Percentiles rank a stretch among this genome's conserved stretches.
phyloP scores from a whole-genome alignment of 768 basidiomycete genomes.

The Suillus ampliporus region DNA sequence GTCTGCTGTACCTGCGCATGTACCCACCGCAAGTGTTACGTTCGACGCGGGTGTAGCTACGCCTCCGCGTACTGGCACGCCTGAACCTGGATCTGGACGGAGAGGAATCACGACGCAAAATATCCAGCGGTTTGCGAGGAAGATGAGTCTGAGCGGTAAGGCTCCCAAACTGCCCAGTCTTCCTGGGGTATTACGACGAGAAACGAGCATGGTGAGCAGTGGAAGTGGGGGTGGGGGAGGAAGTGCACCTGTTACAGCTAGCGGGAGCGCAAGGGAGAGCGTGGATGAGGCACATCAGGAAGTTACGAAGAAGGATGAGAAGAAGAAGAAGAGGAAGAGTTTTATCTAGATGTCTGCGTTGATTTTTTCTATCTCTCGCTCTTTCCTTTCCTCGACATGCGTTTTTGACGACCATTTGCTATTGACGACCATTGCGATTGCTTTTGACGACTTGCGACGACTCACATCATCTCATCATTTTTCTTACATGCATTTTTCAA shows the following conservation, averaged over 20 bases:
- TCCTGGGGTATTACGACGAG: slow-evolving; percentile 36
- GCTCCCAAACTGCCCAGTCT: slow-evolving; percentile 28
- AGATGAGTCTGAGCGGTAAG: slow-evolving; percentile 59
- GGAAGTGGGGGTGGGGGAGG: not conserved
- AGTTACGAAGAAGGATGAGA: slow-evolving; percentile 45
- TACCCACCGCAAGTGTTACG: slow-evolving; percentile 57
- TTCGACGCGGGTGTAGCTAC: slow-evolving; percentile 63
- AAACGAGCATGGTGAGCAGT: slow-evolving; percentile 22
- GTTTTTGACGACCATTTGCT: not conserved
- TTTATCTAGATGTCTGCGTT: slow-evolving; percentile 44
- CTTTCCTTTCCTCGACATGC: slow-evolving; percentile 2
- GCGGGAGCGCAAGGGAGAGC: slow-evolving; percentile 21
- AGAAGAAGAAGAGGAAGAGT: slow-evolving; percentile 69
- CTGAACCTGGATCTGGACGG: slow-evolving; percentile 70
- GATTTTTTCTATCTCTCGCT: slow-evolving; percentile 7
- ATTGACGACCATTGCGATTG: no score
- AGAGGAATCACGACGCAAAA: slow-evolving; percentile 84
- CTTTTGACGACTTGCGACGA: no score
- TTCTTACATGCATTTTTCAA: no score
- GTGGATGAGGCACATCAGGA: slow-evolving; percentile 45
- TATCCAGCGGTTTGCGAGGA: slow-evolving; percentile 79
- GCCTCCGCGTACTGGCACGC: slow-evolving; percentile 74
- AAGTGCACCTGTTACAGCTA: slow-evolving; percentile 29
- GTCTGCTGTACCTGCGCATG: slow-evolving; percentile 17
- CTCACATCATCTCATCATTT: no score